phyloP scores from a whole-genome alignment of 208 protist species.

The Spongospora subterranea region DNA sequence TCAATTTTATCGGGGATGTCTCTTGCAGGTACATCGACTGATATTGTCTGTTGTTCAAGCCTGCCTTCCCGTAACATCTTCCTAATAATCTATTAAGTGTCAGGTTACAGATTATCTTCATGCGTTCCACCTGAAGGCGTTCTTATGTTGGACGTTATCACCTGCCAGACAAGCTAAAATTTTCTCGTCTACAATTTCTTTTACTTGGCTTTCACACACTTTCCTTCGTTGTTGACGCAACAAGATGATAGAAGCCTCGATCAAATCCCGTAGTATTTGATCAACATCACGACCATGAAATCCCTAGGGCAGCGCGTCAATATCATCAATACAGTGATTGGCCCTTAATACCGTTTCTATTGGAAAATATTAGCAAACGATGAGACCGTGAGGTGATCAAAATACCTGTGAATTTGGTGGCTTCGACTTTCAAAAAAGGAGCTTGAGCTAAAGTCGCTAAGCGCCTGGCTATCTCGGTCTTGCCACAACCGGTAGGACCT shows the following conservation, averaged over 20 bases:
- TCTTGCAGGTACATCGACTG: slow-evolving; percentile 76
- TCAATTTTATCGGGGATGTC: neutral
- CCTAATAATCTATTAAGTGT: neutral
- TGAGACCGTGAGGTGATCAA: slow-evolving; percentile 68
- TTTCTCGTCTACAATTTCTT: slow-evolving; percentile 51
- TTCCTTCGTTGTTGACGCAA: slow-evolving; percentile 36
- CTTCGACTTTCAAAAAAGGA: slow-evolving; percentile 97
- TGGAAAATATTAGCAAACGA: neutral
- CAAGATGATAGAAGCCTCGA: slow-evolving; percentile 60
- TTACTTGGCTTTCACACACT: neutral
- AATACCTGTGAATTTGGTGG: slow-evolving; percentile 97
- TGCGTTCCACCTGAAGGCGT: neutral
- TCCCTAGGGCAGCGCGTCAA: slow-evolving; percentile 12
- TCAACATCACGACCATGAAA: slow-evolving; percentile 94
- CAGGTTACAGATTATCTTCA: neutral
- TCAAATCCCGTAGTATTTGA: slow-evolving; percentile 86
- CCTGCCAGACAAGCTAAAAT: slow-evolving; percentile 41
- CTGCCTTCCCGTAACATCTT: slow-evolving; percentile 78
- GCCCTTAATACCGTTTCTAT: slow-evolving; percentile 10
- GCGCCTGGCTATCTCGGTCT: slow-evolving; percentile 90
- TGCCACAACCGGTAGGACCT: slow-evolving; percentile 79
- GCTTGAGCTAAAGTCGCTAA: slow-evolving; percentile 94
- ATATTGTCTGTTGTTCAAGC: slow-evolving; percentile 87
- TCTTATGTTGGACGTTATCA: slow-evolving; percentile 18
- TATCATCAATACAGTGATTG: neutral